Conservation (phyloP, 1,284 basidiomycete genomes). For the Cerrena zonata region DNA sequence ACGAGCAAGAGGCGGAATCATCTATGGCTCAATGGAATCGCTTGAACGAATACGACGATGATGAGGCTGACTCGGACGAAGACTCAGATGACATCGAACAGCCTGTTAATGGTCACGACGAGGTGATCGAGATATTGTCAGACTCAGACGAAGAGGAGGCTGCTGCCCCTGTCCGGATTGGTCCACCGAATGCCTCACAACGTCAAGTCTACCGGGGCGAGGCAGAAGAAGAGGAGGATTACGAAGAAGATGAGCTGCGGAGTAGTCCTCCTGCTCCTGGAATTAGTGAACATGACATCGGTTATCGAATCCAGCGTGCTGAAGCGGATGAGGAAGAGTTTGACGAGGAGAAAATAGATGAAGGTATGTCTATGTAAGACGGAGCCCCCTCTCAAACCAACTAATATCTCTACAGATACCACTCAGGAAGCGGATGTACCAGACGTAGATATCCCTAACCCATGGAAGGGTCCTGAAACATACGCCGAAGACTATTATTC, state of each 20-base stretch:
- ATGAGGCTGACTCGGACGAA: slow-evolving; percentile 23
- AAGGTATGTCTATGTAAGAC: too few relatives aligned
- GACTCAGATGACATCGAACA: slow-evolving; percentile 26
- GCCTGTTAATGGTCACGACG: slow-evolving; percentile 4
- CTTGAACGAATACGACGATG: slow-evolving; percentile 9
- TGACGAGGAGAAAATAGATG: slow-evolving; percentile 7
- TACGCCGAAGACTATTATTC: slow-evolving; percentile 51
- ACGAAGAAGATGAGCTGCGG: slow-evolving; percentile 1
- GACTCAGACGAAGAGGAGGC: slow-evolving; percentile 13
- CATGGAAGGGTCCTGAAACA: slow-evolving; percentile 43
- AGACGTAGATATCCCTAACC: slow-evolving; percentile 37
- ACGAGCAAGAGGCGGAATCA: slow-evolving; percentile 10
- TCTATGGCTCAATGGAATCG: neutral
- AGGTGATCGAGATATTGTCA: slow-evolving; percentile 22
- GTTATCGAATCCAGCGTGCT: slow-evolving; percentile 7
- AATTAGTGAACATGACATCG: neutral
- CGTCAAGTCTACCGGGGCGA: slow-evolving; percentile 16
- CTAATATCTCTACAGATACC: neutral
- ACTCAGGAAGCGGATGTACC: neutral
- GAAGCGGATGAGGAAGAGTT: slow-evolving; percentile 13
- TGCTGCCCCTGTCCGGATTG: slow-evolving; percentile 7
- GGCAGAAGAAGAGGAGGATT: slow-evolving; percentile 9
- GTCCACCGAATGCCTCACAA: too few relatives aligned
- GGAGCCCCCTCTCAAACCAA: too few relatives aligned
- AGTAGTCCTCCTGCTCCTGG: neutral